Evolutionary conservation across 495 filamentous ascomycete genomes (phyloP), one percentile per base, ranked within the genome.

Genomic region (Podospora sp.): DNA sequence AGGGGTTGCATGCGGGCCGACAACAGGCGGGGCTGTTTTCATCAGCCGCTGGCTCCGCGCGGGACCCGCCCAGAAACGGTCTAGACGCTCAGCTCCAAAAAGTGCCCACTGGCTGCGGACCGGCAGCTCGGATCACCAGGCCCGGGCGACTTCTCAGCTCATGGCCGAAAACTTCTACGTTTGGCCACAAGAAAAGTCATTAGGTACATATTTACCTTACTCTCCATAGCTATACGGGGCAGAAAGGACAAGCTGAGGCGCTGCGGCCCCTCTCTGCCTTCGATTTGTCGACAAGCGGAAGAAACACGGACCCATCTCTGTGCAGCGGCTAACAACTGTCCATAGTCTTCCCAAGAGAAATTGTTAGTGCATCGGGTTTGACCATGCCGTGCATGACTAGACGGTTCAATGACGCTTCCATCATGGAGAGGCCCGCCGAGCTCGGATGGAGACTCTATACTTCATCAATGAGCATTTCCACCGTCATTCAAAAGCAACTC

Each of bases 51-150:
- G 2, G 29, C 26, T 26, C 21, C 21, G 53, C 53, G 26, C 20
- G 9, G 53, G 26, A 21, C 53, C 22, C 22, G 53, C 53, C 53
- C 25, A n/a, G 24, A 62, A 62, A 51, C 60, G 60, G 9, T 62
- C 60, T 25, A 49, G 60, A 25, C 60, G 12, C 53, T 55, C 52
- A 14, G 4, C 12, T 46, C 40, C 12, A 11, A 2, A 46, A n/a
- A n/a, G n/a, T n/a, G 40, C 40, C 40, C 53, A 26, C 53, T 6
- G 14, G 12, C 53, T 16, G 53, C 20, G 14, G 14, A 18, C 5
- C 5, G 40, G 12, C 40, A 46, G 16, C 40, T 2, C 40, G 12
- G 14, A 46, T 14, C 14, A 11, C 40, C 8, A n/a, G n/a, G 29
- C 40, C 40, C 12, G 40, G 16, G 40, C 40, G 40, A 46, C 16